A percentile compares a stretch with the other conserved stretches of the same genome.
Conservation (phyloP, 768 basidiomycete genomes). For the Auricularia heimuer region DNA sequence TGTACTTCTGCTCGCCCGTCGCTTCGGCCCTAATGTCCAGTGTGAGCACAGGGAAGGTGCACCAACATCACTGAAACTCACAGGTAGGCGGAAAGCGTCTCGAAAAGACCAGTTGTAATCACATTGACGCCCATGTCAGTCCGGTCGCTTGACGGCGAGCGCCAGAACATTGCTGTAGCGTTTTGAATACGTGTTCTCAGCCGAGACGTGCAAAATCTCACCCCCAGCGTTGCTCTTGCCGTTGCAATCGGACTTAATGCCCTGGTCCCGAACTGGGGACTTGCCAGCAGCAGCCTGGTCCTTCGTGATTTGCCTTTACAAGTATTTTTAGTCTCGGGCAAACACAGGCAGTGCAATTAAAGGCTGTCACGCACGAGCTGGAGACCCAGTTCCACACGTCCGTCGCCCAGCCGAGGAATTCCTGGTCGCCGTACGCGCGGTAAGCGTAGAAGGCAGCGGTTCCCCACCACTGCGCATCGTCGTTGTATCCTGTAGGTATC, state of each 20-base stretch:
- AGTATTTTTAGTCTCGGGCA: too few species aligned
- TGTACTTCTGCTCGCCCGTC: constrained; percentile 36
- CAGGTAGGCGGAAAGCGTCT: not conserved
- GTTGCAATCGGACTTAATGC: constrained; percentile 33
- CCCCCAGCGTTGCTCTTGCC: constrained; percentile 46
- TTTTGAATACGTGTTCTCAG: not conserved
- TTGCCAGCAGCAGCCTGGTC: constrained; percentile 28
- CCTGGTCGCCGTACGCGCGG: constrained; percentile 35
- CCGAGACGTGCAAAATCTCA: constrained; percentile 10
- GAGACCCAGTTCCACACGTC: constrained; percentile 42
- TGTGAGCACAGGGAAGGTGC: not conserved
- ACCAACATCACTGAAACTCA: not conserved
- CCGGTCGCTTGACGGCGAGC: constrained; percentile 33
- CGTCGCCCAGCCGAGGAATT: constrained; percentile 33
- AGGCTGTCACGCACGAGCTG: constrained; percentile 27
- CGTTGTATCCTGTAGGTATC: not conserved
- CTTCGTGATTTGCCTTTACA: constrained; percentile 32
- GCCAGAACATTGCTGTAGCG: constrained; percentile 38
- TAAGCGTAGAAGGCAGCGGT: constrained; percentile 40
- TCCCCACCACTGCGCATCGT: constrained; percentile 36
- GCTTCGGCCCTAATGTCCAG: constrained; percentile 37
- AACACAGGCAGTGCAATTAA: too few species aligned
- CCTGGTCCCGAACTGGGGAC: constrained; percentile 33
- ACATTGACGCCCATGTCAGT: constrained; percentile 42
- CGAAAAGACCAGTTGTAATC: constrained; percentile 7